phyloP scores from a whole-genome alignment of 163 green algal species.

The Scenedesmus sp. region DNA sequence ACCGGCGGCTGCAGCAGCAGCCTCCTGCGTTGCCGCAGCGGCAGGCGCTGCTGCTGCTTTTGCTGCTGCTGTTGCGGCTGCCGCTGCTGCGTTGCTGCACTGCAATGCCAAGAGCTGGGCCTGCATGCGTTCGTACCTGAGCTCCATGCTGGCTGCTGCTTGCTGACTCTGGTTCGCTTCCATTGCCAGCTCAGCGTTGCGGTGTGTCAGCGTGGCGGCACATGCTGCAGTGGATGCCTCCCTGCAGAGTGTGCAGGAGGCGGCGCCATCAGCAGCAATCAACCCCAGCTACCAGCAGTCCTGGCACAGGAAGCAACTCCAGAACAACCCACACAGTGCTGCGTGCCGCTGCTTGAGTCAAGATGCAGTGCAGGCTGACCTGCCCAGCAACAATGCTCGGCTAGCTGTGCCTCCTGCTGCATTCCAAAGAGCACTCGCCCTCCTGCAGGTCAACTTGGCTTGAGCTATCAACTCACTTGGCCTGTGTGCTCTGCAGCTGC shows the following conservation, averaged over 20 bases:
- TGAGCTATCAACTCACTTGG: background rate
- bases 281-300: background rate
- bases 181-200: conserved; percentile 38
- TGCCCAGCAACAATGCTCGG: background rate
- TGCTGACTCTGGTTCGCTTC: conserved; percentile 14
- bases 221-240: background rate
- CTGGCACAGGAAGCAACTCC: too few species aligned
- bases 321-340: too few species aligned
- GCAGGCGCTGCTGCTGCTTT: background rate
- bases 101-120: background rate
- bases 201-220: background rate
- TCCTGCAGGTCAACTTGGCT: background rate
- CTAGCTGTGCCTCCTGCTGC: background rate
- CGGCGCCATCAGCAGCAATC: background rate
- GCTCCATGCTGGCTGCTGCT: conserved; percentile 33
- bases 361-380: too few species aligned
- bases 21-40: background rate
- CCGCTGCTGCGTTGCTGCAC: conserved; percentile 5
- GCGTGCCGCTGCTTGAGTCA: too few species aligned
- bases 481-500: background rate
- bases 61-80: background rate
- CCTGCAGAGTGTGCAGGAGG: background rate
- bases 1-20: conserved; percentile 1
- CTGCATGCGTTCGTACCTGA: conserved; percentile 37
- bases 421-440: too few species aligned